These are phyloP conservation scores for Lathyrus oleraceus DNA, from an alignment of 306 rosid genomes.

Conservation along the genomic window DNA sequence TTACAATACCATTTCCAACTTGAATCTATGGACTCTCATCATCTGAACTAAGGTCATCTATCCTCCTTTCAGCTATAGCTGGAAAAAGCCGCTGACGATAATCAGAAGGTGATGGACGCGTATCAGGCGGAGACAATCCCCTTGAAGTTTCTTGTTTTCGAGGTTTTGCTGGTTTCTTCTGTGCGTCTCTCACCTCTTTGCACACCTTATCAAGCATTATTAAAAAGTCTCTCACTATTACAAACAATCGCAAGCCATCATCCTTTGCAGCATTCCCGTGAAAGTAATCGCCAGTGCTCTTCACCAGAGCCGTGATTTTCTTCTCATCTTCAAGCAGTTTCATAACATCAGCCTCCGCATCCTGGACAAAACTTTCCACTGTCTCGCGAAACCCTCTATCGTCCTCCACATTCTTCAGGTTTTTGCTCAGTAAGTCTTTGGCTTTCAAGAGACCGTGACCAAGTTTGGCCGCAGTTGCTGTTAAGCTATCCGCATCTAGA, in stretches of 20 bases:
- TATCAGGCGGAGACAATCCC: constrained; percentile 46
- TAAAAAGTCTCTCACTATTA: constrained; percentile 78
- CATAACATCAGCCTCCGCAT: constrained; percentile 62
- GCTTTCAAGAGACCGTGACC: constrained; percentile 51
- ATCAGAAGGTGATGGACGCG: constrained; percentile 49
- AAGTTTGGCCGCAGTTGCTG: constrained; percentile 76
- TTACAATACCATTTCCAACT: constrained; percentile 46
- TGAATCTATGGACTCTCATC: constrained; percentile 72
- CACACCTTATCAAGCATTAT: constrained; percentile 79
- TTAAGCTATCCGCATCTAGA: constrained; percentile 78
- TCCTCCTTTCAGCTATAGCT: constrained; percentile 66
- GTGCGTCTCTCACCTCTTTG: constrained; percentile 60
- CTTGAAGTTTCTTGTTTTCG: constrained; percentile 50
- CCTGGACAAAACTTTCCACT: constrained; percentile 61
- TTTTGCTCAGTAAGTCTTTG: constrained; percentile 54
- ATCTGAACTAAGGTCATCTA: constrained; percentile 70
- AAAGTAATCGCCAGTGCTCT: constrained; percentile 91
- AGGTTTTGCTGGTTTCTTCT: constrained; percentile 44
- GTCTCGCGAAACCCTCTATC: constrained; percentile 55
- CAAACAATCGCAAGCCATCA: constrained; percentile 80
- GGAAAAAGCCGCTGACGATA: constrained; percentile 68
- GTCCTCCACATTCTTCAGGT: constrained; percentile 49
- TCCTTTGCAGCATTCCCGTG: constrained; percentile 82
- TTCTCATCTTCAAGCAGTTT: constrained; percentile 76
- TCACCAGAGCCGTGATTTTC: constrained; percentile 75